Evolutionary conservation across 768 basidiomycete species (phyloP), one percentile per base, ranked within the genome.

Genomic region (Amanita jacksonii): DNA sequence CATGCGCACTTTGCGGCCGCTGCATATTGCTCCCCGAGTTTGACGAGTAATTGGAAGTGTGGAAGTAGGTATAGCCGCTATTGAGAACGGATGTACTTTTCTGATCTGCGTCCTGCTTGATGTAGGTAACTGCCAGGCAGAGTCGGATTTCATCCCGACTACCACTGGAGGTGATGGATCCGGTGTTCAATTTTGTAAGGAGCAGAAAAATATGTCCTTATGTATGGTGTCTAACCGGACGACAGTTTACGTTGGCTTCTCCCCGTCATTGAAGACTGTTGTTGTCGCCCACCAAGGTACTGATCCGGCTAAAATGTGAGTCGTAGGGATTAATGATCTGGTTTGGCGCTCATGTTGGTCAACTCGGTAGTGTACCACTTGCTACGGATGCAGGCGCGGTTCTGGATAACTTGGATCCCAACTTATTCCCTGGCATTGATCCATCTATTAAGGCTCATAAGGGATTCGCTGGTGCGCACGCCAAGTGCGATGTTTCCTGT

Each of bases 221-320:
- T 12, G 2, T 7, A n/a, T 18, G 32, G n/a, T 15, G 20, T 1
- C 19, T 27, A 10, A 28, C 8, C 27, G 28, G 25, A 24, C 12
- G n/a, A 36, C 12, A 46, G 40, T 51, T 54, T 58, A 56, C 51
- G 55, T 60, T 41, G 65, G 61, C 23, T 66, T 52, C 35, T 54
- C 59, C 10, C 57, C 62, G 1, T 52, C 61, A 6, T 59, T 58
- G 31, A 51, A 55, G 9, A 59, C 61, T 1, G 65, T 70, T 5
- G 63, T 72, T 32, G 68, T 71, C 16, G 56, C 55, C 3, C 68
- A 71, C 49, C 66, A 73, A 56, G 68, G 68, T 5, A 72, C 70
- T 0, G 60, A 69, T 43, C 32, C 56, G 1, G 48, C 56, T 0
- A 36, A 69, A 46, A 57, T 69, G 68, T 69, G 25, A 31, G 55